Base-by-base conservation (phyloP, 1,284 basidiomycete genomes). In the Grifola frondosa region DNA sequence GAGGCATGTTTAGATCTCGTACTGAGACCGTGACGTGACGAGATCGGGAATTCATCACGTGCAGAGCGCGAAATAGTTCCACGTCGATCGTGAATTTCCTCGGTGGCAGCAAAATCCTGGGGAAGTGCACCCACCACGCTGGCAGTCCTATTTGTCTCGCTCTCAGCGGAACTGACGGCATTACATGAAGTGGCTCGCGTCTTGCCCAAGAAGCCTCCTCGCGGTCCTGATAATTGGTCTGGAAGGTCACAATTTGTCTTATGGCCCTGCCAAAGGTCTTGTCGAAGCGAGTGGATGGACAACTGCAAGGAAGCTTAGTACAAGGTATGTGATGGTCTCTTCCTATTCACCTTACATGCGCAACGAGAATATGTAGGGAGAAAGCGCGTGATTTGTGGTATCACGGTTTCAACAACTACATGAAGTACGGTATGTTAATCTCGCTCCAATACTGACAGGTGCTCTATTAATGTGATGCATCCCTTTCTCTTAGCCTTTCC, bases 331-430 rank as follows among this genome's bases (percentile, higher is more conserved):
- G 16, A 19, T 31, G 24, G 16, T 30, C 17, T 21, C 31, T 22
- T 40, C 23, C 10, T 6, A 9, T 37, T 12, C 15, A 3, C 8
- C 13, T 12, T 13, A 12, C 8, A 4, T 31, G 19, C 19, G 25
- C 15, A 5, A 44, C 19, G 5, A 9, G 20, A 7, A 15, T 8
- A 19, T 36, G 9, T 32, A 90, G 89, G 36, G 77, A 89, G 56
- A 73, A 74, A 57, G 84, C 83, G 16, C 79, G 83, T 34, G 78
- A 80, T 24, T 65, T 92, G 4, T 92, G 87, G 85, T 83, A 89
- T 59, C 89, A 92, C 70, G 89, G 89, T 1, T 91, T 82, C 56
- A 63, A 85, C 56, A 81, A 77, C 54, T 92, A 92, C 60, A 90
- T 91, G 86, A 71, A 67, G 39, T 77, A 75, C 60, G 89, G 88